Conservation (phyloP, 176 grass and related monocot genomes). For the sorghum (Sorghum bicolor) region Sorghum_bicolor_NCBIv3 NC_012872.2:55521001-55521500, state of each 20-base stretch:
- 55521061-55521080: no score
- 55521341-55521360: not conserved
- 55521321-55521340: not conserved
- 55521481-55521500: not conserved
- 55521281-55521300: not conserved
- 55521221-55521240: not conserved
- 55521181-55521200: no score
- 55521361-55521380: not conserved
- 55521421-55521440: not conserved
- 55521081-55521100: no score
- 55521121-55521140: no score
- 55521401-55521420: not conserved
- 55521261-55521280: not conserved
- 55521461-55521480: not conserved
- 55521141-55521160: no score
- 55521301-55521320: not conserved
- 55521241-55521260: not conserved
- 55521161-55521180: no score
- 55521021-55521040: no score
- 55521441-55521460: not conserved
- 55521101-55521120: no score
- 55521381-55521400: not conserved
- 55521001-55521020: no score
- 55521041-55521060: no score
- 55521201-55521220: no score